A percentile compares a stretch with the other conserved stretches of the same genome.
These are phyloP conservation scores for Fusarium sacchari DNA, from an alignment of 2,329 filamentous ascomycete genomes.

Conservation along the genomic window DNA sequence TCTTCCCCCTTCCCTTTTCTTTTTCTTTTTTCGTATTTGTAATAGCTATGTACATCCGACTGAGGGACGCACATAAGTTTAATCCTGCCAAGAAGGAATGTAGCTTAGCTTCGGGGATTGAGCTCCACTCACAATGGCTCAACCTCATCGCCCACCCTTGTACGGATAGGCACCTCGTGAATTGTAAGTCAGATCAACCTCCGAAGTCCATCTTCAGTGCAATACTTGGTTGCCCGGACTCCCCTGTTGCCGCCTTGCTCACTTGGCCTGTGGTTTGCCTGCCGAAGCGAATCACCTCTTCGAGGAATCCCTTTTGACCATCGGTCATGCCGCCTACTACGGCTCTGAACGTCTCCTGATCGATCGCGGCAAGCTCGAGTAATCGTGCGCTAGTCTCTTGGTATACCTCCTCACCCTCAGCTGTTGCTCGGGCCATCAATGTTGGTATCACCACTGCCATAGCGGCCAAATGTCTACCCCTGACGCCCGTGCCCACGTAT, in stretches of 20 bases:
- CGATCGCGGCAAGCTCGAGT: slow-evolving; percentile 80
- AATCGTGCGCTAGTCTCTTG: slow-evolving; percentile 79
- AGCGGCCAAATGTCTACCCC: slow-evolving; percentile 64
- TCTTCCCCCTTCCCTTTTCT: no score
- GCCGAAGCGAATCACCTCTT: slow-evolving; percentile 79
- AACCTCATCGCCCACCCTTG: neutral
- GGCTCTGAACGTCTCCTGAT: slow-evolving; percentile 77
- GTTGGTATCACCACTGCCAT: slow-evolving; percentile 82
- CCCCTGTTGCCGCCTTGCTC: slow-evolving; percentile 53
- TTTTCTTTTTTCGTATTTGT: neutral
- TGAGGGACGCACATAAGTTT: neutral
- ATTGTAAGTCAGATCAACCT: slow-evolving; percentile 42
- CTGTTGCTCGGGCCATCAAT: slow-evolving; percentile 76
- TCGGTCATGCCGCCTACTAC: slow-evolving; percentile 77
- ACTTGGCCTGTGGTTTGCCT: slow-evolving; percentile 56
- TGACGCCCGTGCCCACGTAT: slow-evolving; percentile 66
- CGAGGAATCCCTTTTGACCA: slow-evolving; percentile 79
- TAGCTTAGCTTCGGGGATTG: slow-evolving; percentile 7
- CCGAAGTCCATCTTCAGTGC: slow-evolving; percentile 95
- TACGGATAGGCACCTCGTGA: neutral
- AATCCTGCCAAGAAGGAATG: slow-evolving; percentile 15
- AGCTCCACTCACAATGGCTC: slow-evolving; percentile 4
- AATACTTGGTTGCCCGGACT: slow-evolving; percentile 78
- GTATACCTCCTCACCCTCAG: slow-evolving; percentile 69
- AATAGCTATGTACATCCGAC: slow-evolving; percentile 4